Evolutionary conservation across 208 protist genomes (phyloP), one percentile per base, ranked within the genome.

Genomic region (Leishmania guyanensis): DNA sequence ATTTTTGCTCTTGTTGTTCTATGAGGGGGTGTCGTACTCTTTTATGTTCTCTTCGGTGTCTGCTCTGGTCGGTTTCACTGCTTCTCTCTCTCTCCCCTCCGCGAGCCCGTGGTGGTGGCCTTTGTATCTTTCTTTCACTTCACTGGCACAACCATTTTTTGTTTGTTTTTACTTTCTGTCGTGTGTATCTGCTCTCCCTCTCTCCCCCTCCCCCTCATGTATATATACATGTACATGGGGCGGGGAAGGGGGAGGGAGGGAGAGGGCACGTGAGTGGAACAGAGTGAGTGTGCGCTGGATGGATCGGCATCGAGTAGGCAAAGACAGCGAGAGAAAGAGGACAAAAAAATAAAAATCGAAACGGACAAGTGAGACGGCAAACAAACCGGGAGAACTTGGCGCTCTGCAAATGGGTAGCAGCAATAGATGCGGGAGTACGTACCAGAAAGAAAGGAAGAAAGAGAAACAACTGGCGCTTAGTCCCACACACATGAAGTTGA

Each of bases 11-110:
- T 33, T 64, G 9, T 12, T 60, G 17, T 14, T 64, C 8, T 64
- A n/a, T 17, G 58, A 5, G 58, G 9, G 58, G 3, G 58, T 33
- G 53, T 46, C 43, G 43, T 46, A 46, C 43, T 64, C 29, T 64
- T 10, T 10, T 64, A 29, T 26, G 20, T 76, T 64, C 64, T 82
- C 71, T 71, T 46, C 72, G 58, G 26, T 78, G 48, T 79, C 22
- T 77, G 43, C n/a, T 60, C 69, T 78, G 29, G 9, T 43, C 50
- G 54, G 75, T 83, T 33, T 68, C 69, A 22, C 36, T 83, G 16
- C 64, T 14, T 75, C 36, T 80, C 43, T 65, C 22, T 82, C 58
- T 53, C 46, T 74, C 36, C 48, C 72, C 66, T 22, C 68, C 29
- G 16, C 10, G 43, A 84, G 10, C 12, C 26, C 17, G 65, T 70